A percentile compares a stretch with the other conserved stretches of the same genome.
These are phyloP conservation scores for Spathaspora sp. DNA, from an alignment of 805 yeast genomes.

Conservation along the genomic window DNA sequence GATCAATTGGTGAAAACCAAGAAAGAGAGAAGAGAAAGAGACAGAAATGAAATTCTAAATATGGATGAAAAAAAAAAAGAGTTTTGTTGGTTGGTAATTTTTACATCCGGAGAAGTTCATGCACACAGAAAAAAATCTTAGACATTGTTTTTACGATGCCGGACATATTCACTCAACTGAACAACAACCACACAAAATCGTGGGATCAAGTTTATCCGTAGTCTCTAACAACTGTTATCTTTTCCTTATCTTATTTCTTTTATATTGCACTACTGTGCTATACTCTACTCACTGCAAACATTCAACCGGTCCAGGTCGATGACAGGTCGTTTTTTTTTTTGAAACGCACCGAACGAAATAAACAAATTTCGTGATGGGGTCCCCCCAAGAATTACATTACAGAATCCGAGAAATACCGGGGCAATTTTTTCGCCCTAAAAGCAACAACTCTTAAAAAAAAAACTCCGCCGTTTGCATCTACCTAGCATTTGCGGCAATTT, in stretches of 20 bases:
- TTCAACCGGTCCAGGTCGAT: too few species aligned
- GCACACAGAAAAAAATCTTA: neutral
- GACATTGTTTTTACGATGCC: too few species aligned
- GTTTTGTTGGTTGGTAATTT: neutral
- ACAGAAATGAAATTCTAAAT: neutral
- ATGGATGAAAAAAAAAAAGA: neutral
- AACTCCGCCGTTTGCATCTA: neutral
- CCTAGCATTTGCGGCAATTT: neutral
- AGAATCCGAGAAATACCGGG: neutral
- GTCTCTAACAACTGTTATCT: too few species aligned
- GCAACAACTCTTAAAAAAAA: neutral
- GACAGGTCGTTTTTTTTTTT: too few species aligned
- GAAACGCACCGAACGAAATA: neutral
- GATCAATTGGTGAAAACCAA: slow-evolving; percentile 6
- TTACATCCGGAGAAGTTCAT: neutral
- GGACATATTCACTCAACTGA: too few species aligned
- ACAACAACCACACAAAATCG: too few species aligned
- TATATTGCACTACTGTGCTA: too few species aligned
- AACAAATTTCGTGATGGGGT: neutral
- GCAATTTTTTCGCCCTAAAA: neutral
- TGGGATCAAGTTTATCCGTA: too few species aligned
- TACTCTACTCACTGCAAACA: too few species aligned
- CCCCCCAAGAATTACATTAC: neutral
- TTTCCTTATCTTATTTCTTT: too few species aligned
- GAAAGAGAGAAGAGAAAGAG: neutral